Conservation (phyloP, 2,329 filamentous ascomycete species). For the Xylaria multiplex region DNA sequence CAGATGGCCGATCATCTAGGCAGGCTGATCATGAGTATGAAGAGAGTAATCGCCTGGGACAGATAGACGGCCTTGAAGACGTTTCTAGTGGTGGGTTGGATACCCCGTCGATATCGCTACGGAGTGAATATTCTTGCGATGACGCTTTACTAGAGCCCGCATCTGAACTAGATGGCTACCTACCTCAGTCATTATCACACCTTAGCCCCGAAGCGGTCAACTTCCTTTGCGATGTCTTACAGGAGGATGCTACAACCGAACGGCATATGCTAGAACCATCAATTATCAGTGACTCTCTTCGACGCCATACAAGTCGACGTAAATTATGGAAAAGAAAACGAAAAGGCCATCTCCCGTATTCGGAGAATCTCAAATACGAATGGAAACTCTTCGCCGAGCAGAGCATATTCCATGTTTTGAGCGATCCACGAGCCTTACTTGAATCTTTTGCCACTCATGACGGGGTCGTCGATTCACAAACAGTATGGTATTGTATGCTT, state of each 20-base stretch:
- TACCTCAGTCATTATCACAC: constrained; percentile 66
- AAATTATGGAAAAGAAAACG: constrained; percentile 51
- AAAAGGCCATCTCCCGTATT: constrained; percentile 42
- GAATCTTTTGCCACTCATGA: constrained; percentile 66
- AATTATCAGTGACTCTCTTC: constrained; percentile 48
- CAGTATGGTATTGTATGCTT: constrained; percentile 71
- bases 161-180: constrained; percentile 49
- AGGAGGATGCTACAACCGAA: constrained; percentile 65
- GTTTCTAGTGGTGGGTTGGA: constrained; percentile 38
- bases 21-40: constrained; percentile 27
- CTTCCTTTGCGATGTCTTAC: constrained; percentile 69
- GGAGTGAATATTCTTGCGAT: constrained; percentile 38
- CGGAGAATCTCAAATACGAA: constrained; percentile 53
- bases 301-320: constrained; percentile 41
- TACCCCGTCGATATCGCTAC: constrained; percentile 37
- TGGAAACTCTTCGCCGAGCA: constrained; percentile 73
- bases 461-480: constrained; percentile 67
- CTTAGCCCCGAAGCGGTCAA: constrained; percentile 67
- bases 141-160: constrained; percentile 35
- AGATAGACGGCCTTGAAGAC: constrained; percentile 43
- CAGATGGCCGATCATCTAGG: constrained; percentile 33
- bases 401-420: constrained; percentile 71
- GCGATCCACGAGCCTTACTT: constrained; percentile 64
- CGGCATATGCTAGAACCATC: constrained; percentile 58
- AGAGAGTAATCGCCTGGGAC: constrained; percentile 33